A percentile compares a stretch with the other conserved stretches of the same genome.
These are phyloP conservation scores for Alloascoidea africana DNA, from an alignment of 805 yeast species.

Conservation along the genomic window DNA sequence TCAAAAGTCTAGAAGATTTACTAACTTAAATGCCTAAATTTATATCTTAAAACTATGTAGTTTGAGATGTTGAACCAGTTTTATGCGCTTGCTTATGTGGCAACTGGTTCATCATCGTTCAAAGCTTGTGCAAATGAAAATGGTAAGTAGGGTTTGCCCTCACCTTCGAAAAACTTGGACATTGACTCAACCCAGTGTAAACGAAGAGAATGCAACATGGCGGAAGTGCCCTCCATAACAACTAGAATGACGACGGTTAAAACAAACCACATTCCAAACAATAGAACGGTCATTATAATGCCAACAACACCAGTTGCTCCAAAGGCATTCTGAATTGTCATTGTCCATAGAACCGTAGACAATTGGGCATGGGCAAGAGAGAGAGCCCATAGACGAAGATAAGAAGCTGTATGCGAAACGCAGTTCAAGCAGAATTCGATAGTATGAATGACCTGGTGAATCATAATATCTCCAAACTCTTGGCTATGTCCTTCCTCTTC, in stretches of 20 bases:
- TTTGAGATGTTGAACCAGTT: background rate
- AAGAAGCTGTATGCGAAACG: slow-evolving; percentile 97
- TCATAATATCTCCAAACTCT: slow-evolving; percentile 85
- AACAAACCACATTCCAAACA: slow-evolving; percentile 92
- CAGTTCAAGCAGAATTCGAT: slow-evolving; percentile 95
- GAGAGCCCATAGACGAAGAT: slow-evolving; percentile 91
- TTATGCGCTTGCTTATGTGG: background rate
- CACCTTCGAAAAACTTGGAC: slow-evolving; percentile 97
- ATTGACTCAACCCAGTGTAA: slow-evolving; percentile 98
- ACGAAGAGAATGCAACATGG: slow-evolving; percentile 97
- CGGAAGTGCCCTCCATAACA: slow-evolving; percentile 97
- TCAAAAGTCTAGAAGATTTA: too few relatives aligned
- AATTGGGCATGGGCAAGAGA: slow-evolving; percentile 95
- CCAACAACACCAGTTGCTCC: slow-evolving; percentile 50
- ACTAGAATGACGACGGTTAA: slow-evolving; percentile 86
- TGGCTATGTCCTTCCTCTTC: slow-evolving; percentile 43
- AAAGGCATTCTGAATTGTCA: slow-evolving; percentile 82
- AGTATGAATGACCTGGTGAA: slow-evolving; percentile 94
- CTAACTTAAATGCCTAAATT: background rate
- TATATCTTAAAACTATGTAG: background rate
- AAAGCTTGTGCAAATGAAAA: slow-evolving; percentile 40
- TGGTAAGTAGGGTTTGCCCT: slow-evolving; percentile 85
- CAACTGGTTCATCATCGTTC: slow-evolving; percentile 1
- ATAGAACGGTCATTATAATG: slow-evolving; percentile 54
- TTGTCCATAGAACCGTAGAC: slow-evolving; percentile 88